Evolutionary conservation across 225 moss, liverwort and hornwort species (phyloP).

Genomic region (Pleurozium schreberi): DNA sequence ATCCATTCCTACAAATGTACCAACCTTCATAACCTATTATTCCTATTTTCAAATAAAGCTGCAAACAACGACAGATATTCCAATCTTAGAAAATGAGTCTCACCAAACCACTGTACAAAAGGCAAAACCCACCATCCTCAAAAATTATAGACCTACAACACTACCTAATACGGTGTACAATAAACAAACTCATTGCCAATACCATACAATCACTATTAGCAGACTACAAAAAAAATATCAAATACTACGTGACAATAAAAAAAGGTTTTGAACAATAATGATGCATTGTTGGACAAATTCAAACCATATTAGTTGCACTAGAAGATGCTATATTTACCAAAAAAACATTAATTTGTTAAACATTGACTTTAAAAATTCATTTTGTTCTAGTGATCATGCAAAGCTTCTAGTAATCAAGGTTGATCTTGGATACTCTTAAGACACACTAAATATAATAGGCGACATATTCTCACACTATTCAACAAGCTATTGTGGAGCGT

Average conservation of each 20-base stretch:
- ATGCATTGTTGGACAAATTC: background rate
- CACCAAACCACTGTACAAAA: background rate
- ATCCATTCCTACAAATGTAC: background rate
- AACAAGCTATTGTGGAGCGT: background rate
- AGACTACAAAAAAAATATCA: background rate
- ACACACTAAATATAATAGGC: fast-evolving
- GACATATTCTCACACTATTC: background rate
- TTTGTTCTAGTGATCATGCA: fast-evolving
- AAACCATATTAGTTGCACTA: fast-evolving
- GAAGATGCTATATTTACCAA: background rate
- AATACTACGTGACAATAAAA: background rate
- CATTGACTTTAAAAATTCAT: background rate
- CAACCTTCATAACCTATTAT: background rate
- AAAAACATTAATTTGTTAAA: no score
- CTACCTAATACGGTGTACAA: background rate
- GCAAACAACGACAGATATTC: background rate
- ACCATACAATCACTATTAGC: background rate
- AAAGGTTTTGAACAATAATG: fast-evolving
- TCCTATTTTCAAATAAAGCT: background rate
- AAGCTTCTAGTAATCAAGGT: fast-evolving
- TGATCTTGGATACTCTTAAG: background rate
- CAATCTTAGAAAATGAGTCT: background rate
- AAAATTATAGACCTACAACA: background rate
- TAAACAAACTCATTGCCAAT: background rate
- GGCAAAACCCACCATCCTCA: fast-evolving